Evolutionary conservation across 1,284 basidiomycete genomes (phyloP).

Genomic region (Singerocomus inundabilis): DNA sequence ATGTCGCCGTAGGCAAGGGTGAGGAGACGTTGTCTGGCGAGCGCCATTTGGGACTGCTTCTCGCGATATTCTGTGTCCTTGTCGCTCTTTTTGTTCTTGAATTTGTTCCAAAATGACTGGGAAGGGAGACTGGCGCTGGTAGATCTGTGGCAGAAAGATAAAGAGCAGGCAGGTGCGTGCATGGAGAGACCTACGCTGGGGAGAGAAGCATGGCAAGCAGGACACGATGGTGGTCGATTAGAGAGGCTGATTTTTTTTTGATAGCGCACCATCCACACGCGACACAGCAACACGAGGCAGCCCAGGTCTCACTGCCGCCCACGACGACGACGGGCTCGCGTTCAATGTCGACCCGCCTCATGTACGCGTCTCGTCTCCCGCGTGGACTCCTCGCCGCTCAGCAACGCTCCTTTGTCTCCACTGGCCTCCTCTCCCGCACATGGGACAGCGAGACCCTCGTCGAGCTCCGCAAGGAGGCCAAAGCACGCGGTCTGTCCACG

Average conservation of each 20-base stretch:
- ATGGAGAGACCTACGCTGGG: slow-evolving; percentile 62
- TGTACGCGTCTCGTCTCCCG: slow-evolving; percentile 8
- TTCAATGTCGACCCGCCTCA: neutral
- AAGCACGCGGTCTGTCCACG: slow-evolving; percentile 61
- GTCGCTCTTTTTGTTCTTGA: slow-evolving; percentile 55
- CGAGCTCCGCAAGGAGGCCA: slow-evolving; percentile 64
- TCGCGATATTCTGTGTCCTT: slow-evolving; percentile 58
- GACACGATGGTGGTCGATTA: slow-evolving; percentile 27
- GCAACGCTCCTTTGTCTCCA: slow-evolving; percentile 54
- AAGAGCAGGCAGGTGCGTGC: slow-evolving; percentile 24
- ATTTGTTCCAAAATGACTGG: slow-evolving; percentile 66
- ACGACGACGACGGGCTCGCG: slow-evolving; percentile 9
- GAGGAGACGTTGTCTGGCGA: slow-evolving; percentile 68
- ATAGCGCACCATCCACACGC: slow-evolving; percentile 10
- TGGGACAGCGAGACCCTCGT: slow-evolving; percentile 64
- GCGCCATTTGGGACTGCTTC: slow-evolving; percentile 54
- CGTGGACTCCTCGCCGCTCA: slow-evolving; percentile 15
- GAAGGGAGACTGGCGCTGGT: slow-evolving; percentile 61
- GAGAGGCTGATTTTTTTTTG: slow-evolving; percentile 16
- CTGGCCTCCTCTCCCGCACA: slow-evolving; percentile 62
- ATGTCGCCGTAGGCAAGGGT: slow-evolving; percentile 80
- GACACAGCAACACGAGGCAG: slow-evolving; percentile 30
- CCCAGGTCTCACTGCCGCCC: neutral
- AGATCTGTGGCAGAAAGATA: slow-evolving; percentile 44
- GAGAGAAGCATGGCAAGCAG: slow-evolving; percentile 63